Percentiles rank a stretch among this genome's conserved stretches.
Conservation (phyloP, 208 protist genomes). For the Acanthamoeba lugdunensis region DNA sequence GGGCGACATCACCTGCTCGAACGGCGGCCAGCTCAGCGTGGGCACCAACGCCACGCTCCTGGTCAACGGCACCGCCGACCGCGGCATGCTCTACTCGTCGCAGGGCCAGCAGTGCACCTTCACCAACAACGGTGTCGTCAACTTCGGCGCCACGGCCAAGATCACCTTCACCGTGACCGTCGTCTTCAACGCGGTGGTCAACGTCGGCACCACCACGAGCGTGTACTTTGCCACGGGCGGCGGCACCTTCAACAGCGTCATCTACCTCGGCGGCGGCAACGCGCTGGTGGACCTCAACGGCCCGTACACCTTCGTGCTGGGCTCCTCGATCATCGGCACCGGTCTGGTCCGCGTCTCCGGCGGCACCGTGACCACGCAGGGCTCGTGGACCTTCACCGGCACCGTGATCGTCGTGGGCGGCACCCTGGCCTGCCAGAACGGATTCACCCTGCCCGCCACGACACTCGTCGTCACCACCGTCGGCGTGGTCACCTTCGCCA, state of each 20-base stretch:
- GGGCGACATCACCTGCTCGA: constrained; percentile 63
- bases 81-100: constrained; percentile 57
- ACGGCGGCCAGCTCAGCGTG: constrained; percentile 65
- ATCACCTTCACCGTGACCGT: constrained; percentile 41
- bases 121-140: constrained; percentile 62
- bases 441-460: constrained; percentile 8
- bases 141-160: constrained; percentile 38
- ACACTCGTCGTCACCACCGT: constrained; percentile 14
- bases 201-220: constrained; percentile 12
- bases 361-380: constrained; percentile 56
- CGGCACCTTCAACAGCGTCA: constrained; percentile 24
- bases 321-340: constrained; percentile 6
- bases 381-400: constrained; percentile 2
- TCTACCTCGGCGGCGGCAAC: constrained; percentile 8
- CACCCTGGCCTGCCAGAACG: constrained; percentile 9
- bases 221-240: constrained; percentile 32
- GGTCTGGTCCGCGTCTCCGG: constrained; percentile 31
- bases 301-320: constrained; percentile 33
- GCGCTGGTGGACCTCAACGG: constrained; percentile 56
- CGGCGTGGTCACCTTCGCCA: constrained; percentile 21
- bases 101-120: constrained; percentile 62
- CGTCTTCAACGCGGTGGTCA: constrained; percentile 18
- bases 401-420: constrained; percentile 27
- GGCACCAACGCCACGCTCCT: neutral
- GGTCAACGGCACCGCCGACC: constrained; percentile 45